phyloP scores from a whole-genome alignment of 2,329 filamentous ascomycete genomes.

The Neodidymelliopsis sp. region DNA sequence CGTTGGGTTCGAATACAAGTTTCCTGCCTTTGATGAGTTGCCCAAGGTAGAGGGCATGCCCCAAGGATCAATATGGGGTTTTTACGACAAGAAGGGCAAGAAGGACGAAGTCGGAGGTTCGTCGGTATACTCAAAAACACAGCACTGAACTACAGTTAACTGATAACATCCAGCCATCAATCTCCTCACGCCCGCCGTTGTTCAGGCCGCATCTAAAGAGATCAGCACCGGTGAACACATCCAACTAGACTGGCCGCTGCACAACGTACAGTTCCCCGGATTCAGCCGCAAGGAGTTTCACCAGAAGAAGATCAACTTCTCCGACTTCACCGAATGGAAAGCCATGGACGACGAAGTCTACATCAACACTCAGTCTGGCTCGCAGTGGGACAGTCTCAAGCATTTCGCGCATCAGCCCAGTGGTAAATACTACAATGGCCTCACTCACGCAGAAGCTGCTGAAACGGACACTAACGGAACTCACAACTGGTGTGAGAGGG shows the following conservation, averaged over 20 bases:
- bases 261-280: constrained; percentile 63
- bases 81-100: constrained; percentile 45
- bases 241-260: constrained; percentile 63
- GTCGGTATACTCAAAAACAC: constrained; percentile 19
- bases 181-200: constrained; percentile 60
- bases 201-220: constrained; percentile 58
- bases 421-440: constrained; percentile 40
- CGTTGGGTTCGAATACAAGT: constrained; percentile 26
- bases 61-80: constrained; percentile 45
- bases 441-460: constrained; percentile 38
- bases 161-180: constrained; percentile 34
- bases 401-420: constrained; percentile 46
- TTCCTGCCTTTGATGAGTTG: constrained; percentile 44
- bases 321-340: constrained; percentile 37
- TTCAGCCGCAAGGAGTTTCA: constrained; percentile 60
- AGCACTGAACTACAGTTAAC: no score
- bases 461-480: constrained; percentile 40
- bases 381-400: constrained; percentile 48
- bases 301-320: constrained; percentile 59
- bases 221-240: constrained; percentile 62
- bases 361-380: constrained; percentile 45
- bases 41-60: constrained; percentile 43
- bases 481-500: constrained; percentile 48
- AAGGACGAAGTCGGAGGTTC: constrained; percentile 63
- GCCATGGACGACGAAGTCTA: constrained; percentile 44